Base-by-base conservation (phyloP, 257 asterid species). In the Solanum chmielewskii region DNA sequence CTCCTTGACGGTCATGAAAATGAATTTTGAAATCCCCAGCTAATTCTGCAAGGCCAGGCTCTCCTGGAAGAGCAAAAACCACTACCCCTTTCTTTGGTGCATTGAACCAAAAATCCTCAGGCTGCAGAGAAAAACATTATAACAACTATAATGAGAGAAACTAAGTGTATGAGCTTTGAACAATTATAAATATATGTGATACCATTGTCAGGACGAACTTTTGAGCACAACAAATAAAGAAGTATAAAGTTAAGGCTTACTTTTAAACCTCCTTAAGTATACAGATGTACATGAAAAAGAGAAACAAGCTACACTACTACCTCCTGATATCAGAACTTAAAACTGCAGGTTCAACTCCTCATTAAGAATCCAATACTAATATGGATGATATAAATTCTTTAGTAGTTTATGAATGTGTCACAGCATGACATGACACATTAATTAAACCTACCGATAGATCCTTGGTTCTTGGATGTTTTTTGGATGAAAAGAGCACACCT, bases 11-110 rank as follows among this genome's bases (percentile, higher is more conserved):
- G 89, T 97, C 99, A 88, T 94, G 98, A 91, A 97, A 97, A 89
- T 96, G 98, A 91, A 97, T 92, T 91, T 95, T 97, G 92, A 97
- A 97, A 91, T 97, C 99, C 75, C 99, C 99, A 86, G 96, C 91
- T 90, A 97, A 89, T 88, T 95, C 95, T 12, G 99, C 92, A 85
- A 97, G 90, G 83, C 99, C 99, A 87, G 99, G 98, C 90, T 96
- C 99, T 86, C 99, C 99, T 69, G 99, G 99, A 90, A 97, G 99
- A 78, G 98, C 99, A 93, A 97, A 96, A 64, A 97, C 98, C 96
- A 96, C 92, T 87, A 95, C 93, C 88, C 99, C 99, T 88, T 95
- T 97, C 90, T 92, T 97, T 13, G 98, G 99, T 88, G 99, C 99
- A 87, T 93, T 92, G 89, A 97, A 95, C 99, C 99, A 97, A 90